Percentiles rank a stretch among this genome's conserved stretches.
Evolutionary conservation across 2,329 filamentous ascomycete genomes (phyloP).

Genomic region (Aspergillus uvarum): DNA sequence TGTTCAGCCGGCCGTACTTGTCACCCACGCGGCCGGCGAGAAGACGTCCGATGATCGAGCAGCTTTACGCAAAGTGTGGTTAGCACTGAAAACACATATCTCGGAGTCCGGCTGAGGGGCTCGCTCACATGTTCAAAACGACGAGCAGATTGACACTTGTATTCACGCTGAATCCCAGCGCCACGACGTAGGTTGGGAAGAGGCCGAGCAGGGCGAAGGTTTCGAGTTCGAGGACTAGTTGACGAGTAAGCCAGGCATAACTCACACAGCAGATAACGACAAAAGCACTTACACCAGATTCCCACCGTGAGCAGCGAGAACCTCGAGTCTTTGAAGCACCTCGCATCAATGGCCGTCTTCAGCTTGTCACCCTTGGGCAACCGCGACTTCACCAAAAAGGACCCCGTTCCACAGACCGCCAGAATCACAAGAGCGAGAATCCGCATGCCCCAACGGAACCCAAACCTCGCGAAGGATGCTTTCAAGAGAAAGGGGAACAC

Average conservation of each 20-base stretch:
- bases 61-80: slow-evolving; percentile 17
- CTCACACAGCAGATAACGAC: background rate
- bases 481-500: slow-evolving; percentile 41
- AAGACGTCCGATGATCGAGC: slow-evolving; percentile 47
- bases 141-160: slow-evolving; percentile 40
- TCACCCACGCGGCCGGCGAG: slow-evolving; percentile 48
- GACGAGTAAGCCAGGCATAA: background rate
- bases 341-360: slow-evolving; percentile 42
- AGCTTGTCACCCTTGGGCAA: slow-evolving; percentile 34
- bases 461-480: slow-evolving; percentile 33
- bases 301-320: slow-evolving; percentile 48
- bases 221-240: slow-evolving; percentile 31
- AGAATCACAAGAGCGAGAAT: slow-evolving; percentile 39
- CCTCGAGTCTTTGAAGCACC: slow-evolving; percentile 44
- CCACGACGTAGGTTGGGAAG: slow-evolving; percentile 30
- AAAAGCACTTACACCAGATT: slow-evolving; percentile 41
- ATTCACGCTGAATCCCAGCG: slow-evolving; percentile 28
- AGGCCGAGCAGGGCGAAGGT: slow-evolving; percentile 33
- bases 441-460: slow-evolving; percentile 43
- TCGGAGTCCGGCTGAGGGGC: no score
- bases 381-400: slow-evolving; percentile 36
- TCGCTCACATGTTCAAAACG: slow-evolving; percentile 36
- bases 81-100: background rate
- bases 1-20: slow-evolving; percentile 49
- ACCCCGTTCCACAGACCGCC: slow-evolving; percentile 33